These are phyloP conservation scores for Phytopythium helicoides DNA, from an alignment of 352 stramenopile genomes.

Conservation along the genomic window DNA sequence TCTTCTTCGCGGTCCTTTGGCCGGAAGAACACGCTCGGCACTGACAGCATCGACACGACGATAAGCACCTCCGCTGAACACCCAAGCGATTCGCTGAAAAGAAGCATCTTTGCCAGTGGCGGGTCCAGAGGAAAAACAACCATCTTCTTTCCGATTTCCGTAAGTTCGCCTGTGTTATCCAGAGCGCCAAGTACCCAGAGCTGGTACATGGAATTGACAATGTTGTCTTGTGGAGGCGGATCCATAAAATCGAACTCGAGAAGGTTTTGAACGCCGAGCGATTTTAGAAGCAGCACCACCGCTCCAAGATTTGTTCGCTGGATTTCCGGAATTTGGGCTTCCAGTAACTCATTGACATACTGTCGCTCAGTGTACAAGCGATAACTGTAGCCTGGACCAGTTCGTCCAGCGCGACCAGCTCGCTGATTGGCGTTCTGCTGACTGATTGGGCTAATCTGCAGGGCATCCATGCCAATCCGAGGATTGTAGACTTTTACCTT, in stretches of 20 bases:
- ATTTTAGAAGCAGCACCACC: conserved; percentile 98
- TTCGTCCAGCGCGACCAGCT: conserved; percentile 92
- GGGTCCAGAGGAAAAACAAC: conserved; percentile 98
- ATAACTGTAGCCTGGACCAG: conserved; percentile 91
- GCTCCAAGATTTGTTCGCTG: conserved; percentile 98
- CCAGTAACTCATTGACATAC: conserved; percentile 96
- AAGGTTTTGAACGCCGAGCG: conserved; percentile 94
- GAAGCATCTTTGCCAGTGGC: conserved; percentile 93
- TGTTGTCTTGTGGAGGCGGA: conserved; percentile 95
- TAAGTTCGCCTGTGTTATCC: conserved; percentile 97
- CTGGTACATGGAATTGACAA: conserved; percentile 98
- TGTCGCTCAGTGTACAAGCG: conserved; percentile 97
- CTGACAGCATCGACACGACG: conserved; percentile 97
- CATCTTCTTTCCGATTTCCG: conserved; percentile 96
- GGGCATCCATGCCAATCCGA: conserved; percentile 98
- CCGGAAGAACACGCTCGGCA: conserved; percentile 96
- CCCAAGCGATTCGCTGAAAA: conserved; percentile 93
- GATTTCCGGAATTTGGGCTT: conserved; percentile 97
- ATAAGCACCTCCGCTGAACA: conserved; percentile 96
- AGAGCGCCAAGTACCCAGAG: conserved; percentile 98
- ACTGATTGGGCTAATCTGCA: conserved; percentile 95
- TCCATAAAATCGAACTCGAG: conserved; percentile 99
- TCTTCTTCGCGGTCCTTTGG: conserved; percentile 97
- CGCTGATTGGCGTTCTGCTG: conserved; percentile 98
- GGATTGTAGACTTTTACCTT: conserved; percentile 99